These are phyloP conservation scores for Alternaria gaisen DNA, from an alignment of 2,329 filamentous ascomycete genomes.

Conservation along the genomic window DNA sequence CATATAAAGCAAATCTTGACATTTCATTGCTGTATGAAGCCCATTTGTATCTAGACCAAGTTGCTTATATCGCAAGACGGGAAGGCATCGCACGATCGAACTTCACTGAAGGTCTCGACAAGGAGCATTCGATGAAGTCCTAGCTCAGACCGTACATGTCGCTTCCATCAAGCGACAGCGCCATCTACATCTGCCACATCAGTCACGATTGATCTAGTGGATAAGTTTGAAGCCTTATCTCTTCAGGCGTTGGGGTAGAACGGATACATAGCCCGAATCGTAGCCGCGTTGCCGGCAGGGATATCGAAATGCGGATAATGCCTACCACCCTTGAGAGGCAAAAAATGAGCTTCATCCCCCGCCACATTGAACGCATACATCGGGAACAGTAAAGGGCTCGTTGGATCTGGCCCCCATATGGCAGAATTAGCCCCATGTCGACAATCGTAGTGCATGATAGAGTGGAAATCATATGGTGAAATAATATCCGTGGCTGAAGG, in stretches of 20 bases:
- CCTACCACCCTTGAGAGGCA: background rate
- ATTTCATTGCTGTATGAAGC: background rate
- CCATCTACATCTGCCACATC: background rate
- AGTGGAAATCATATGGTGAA: background rate
- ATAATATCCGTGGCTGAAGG: background rate
- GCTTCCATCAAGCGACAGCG: background rate
- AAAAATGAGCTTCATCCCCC: background rate
- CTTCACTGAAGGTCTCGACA: background rate
- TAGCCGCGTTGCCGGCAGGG: background rate
- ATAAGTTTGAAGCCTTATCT: background rate
- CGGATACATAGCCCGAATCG: background rate
- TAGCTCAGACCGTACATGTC: background rate
- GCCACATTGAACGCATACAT: background rate
- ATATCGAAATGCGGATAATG: background rate
- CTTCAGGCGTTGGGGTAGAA: background rate
- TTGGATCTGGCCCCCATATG: background rate
- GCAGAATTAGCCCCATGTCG: background rate
- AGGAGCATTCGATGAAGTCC: background rate
- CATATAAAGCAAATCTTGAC: too few relatives aligned
- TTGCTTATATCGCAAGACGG: background rate
- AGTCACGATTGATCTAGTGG: background rate
- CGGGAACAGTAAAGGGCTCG: background rate
- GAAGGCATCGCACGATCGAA: background rate
- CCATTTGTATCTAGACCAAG: background rate
- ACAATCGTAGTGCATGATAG: slow-evolving; percentile 3